Base-by-base conservation (phyloP, 441 rosid species). In the Monsonia emarginata region DNA sequence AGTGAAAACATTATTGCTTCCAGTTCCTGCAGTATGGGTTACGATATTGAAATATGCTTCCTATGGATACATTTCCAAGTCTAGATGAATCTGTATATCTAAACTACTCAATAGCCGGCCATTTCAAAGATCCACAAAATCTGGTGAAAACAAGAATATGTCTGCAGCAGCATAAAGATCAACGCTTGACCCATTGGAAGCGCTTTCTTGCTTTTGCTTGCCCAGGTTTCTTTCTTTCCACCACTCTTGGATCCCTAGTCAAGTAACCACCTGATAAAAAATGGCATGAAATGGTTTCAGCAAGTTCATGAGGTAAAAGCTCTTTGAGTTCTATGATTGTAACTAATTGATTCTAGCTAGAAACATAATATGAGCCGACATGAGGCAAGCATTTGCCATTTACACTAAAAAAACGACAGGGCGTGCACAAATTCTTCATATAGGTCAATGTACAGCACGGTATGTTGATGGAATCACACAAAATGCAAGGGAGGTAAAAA, bases 201-300 rank as follows among this genome's bases (percentile, higher is more conserved):
- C 98, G 88, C 85, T 93, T 90, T 75, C 96, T 93, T 56, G 98
- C 98, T 79, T 90, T 93, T 1, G 97, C 96, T 75, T 84, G 90
- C 63, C 97, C 98, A 3, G 97, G 97, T 75, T 93, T 90, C 72
- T 93, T 93, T 84, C 98, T 88, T 83, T 93, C 98, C 65, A 93
- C 98, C 82, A 83, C 93, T 58, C 97, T 80, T 0, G 97, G 70
- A 75, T 93, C 98, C 81, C 98, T 90, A 5, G 97, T 90, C 86
- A 93, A 82, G 77, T 87, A 92, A 13, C 96, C 97, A 61, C 64
- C 98, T 92, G 87, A 31, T 22, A 78, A 67, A 78, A 67, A 44
- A 71, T 61, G 2, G 66, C 28, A 7, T 0, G 38, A 61, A 26
- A 0, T 0, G 6, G 28, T 28, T 7, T 60, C 74, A 25, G 63